phyloP scores from a whole-genome alignment of 495 filamentous ascomycete species.

The Lasiosphaeriaceae sp. region DNA sequence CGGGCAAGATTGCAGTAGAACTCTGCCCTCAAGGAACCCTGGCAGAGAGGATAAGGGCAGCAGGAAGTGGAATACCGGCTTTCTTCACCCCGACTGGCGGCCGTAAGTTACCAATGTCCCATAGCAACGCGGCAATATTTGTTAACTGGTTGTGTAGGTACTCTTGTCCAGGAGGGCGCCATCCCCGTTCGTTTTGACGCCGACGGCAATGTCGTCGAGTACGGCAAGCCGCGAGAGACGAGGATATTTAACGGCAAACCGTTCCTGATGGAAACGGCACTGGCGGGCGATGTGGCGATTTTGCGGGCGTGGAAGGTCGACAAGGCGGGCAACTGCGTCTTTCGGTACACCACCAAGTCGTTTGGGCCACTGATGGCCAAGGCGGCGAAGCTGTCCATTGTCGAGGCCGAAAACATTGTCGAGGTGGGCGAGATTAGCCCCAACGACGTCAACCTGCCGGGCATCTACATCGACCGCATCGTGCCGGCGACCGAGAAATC shows the following conservation, averaged over 20 bases:
- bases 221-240: slow-evolving; percentile 53
- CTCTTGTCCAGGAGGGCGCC: slow-evolving; percentile 57
- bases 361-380: slow-evolving; percentile 59
- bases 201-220: slow-evolving; percentile 49
- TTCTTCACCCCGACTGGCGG: slow-evolving; percentile 64
- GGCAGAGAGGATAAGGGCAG: slow-evolving; percentile 58
- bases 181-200: slow-evolving; percentile 53
- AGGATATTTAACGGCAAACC: slow-evolving; percentile 55
- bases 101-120: slow-evolving; percentile 27
- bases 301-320: slow-evolving; percentile 62
- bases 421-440: slow-evolving; percentile 55
- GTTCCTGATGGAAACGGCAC: slow-evolving; percentile 61
- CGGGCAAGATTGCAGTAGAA: slow-evolving; percentile 59
- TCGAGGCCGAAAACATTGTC: slow-evolving; percentile 67
- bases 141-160: slow-evolving; percentile 32
- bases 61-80: slow-evolving; percentile 63
- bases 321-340: slow-evolving; percentile 59
- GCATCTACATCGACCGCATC: slow-evolving; percentile 62
- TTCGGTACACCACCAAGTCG: slow-evolving; percentile 61
- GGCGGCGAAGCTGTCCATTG: slow-evolving; percentile 58
- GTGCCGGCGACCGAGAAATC: slow-evolving; percentile 53
- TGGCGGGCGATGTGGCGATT: slow-evolving; percentile 61
- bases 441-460: slow-evolving; percentile 56
- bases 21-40: slow-evolving; percentile 63
- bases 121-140: not conserved